Evolutionary conservation across 139 green algal genomes (phyloP).

Genomic region (Micractinium conductrix): DNA sequence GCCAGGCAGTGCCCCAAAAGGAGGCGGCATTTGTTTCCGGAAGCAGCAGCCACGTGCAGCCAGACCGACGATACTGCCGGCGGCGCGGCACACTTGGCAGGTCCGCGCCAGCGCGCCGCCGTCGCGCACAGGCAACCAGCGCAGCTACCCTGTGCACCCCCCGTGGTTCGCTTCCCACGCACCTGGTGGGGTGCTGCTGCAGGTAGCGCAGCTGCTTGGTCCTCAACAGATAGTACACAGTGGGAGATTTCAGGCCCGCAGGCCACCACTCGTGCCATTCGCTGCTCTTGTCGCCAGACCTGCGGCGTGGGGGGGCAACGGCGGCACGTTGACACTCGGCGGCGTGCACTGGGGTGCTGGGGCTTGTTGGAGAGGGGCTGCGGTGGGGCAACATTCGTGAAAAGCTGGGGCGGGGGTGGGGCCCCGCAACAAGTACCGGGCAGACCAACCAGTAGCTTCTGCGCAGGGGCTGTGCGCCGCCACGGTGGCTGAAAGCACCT

Average conservation of each 20-base stretch:
- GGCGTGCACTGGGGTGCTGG: too few species aligned
- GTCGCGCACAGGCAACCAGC: background rate
- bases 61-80: too few species aligned
- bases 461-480: too few species aligned
- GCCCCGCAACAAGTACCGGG: too few species aligned
- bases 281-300: background rate
- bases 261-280: slow-evolving; percentile 22
- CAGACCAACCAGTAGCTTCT: too few species aligned
- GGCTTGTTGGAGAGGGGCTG: background rate
- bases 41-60: too few species aligned
- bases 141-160: background rate
- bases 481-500: too few species aligned
- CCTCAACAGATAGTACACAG: slow-evolving; percentile 3
- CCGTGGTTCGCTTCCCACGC: background rate
- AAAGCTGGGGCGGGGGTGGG: too few species aligned
- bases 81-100: too few species aligned
- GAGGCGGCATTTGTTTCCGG: too few species aligned
- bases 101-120: too few species aligned
- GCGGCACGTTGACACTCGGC: background rate
- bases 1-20: too few species aligned
- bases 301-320: background rate
- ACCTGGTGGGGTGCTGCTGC: background rate
- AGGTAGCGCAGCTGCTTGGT: slow-evolving; percentile 10
- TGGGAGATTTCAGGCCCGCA: background rate
- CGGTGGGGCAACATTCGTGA: background rate